A percentile compares a stretch with the other conserved stretches of the same genome.
Evolutionary conservation across 768 basidiomycete species (phyloP).

Genomic region (Coprinellus micaceus): DNA sequence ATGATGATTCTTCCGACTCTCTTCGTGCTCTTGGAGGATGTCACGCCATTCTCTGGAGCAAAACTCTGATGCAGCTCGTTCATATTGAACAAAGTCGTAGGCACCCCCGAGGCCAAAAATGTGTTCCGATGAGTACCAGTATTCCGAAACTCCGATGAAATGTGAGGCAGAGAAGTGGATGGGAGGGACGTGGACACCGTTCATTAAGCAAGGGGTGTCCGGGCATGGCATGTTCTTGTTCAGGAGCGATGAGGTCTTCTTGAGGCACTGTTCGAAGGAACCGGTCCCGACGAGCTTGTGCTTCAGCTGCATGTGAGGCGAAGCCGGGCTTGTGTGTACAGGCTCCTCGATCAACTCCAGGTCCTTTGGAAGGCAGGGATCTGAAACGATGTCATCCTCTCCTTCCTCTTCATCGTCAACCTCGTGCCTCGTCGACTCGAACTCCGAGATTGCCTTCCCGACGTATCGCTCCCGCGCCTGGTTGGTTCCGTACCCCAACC

Average conservation of each 20-base stretch:
- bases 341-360: constrained; percentile 60
- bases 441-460: constrained; percentile 56
- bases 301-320: constrained; percentile 42
- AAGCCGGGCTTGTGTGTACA: constrained; percentile 37
- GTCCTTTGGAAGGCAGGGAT: constrained; percentile 87
- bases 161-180: constrained; percentile 92
- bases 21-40: constrained; percentile 67
- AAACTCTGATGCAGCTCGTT: constrained; percentile 84
- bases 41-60: constrained; percentile 77
- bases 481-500: constrained; percentile 98
- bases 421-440: constrained; percentile 39
- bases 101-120: constrained; percentile 92
- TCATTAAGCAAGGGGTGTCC: constrained; percentile 85
- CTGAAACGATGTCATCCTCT: constrained; percentile 47
- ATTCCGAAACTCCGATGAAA: constrained; percentile 97
- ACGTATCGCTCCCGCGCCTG: constrained; percentile 94
- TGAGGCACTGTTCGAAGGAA: constrained; percentile 82
- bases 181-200: constrained; percentile 88
- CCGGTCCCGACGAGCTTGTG: constrained; percentile 82
- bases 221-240: constrained; percentile 84
- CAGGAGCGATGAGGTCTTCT: constrained; percentile 67
- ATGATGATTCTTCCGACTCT: constrained; percentile 40
- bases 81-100: constrained; percentile 95
- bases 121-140: constrained; percentile 99
- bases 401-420: constrained; percentile 24